These are phyloP conservation scores for Rhizophagus prolifer DNA, from an alignment of 192 early-diverging fungal genomes.

Conservation along the genomic window DNA sequence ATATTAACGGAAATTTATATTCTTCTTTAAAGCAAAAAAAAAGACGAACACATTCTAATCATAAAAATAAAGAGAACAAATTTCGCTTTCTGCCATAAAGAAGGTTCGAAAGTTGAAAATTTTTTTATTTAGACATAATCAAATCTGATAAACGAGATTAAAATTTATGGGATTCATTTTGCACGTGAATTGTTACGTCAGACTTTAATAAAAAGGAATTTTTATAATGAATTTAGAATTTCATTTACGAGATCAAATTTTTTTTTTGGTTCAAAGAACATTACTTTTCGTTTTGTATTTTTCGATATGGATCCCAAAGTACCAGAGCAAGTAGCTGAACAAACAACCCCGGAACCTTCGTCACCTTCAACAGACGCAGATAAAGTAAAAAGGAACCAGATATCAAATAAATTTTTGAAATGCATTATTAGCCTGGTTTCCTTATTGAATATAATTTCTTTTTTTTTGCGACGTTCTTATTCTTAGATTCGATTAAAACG, in stretches of 20 bases:
- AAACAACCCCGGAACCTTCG: background rate
- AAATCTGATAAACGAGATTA: background rate
- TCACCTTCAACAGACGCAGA: constrained; percentile 18
- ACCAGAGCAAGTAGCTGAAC: background rate
- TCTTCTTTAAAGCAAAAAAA: constrained; percentile 18
- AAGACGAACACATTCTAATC: background rate
- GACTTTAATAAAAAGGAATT: background rate
- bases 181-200: background rate
- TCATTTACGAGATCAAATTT: too few species aligned
- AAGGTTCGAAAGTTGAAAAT: constrained; percentile 22
- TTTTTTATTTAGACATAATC: background rate
- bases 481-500: constrained; percentile 64
- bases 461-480: background rate
- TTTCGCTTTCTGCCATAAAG: constrained; percentile 24
- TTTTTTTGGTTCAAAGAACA: too few species aligned
- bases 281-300: background rate
- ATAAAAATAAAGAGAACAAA: background rate
- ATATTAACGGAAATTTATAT: constrained; percentile 26
- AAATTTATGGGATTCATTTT: constrained; percentile 10
- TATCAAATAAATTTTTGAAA: background rate
- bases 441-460: background rate
- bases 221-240: background rate
- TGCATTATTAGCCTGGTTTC: background rate
- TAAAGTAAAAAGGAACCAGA: constrained; percentile 3
- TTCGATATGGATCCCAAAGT: background rate